Evolutionary conservation across 129 eudicot genomes (phyloP).

Genomic region (Centella asiatica): DNA sequence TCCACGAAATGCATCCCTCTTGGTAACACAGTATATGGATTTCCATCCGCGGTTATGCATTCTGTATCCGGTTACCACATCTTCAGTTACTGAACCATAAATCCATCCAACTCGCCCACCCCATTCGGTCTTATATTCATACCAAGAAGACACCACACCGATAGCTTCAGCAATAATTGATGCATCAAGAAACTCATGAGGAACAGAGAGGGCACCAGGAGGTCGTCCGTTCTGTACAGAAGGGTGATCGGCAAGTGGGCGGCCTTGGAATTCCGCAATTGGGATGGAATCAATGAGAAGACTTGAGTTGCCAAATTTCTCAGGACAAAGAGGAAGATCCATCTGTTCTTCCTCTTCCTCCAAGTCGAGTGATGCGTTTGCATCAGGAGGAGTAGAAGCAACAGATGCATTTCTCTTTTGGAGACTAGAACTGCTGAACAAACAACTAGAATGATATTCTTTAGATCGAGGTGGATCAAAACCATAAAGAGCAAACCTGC

Average conservation of each 20-base stretch:
- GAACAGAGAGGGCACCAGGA: conserved; percentile 49
- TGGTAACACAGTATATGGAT: conserved; percentile 59
- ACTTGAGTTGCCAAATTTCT: conserved; percentile 50
- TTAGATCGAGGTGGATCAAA: conserved; percentile 54
- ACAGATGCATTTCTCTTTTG: conserved; percentile 27
- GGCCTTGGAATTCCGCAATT: conserved; percentile 55
- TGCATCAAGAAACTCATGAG: conserved; percentile 55
- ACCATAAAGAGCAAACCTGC: conserved; percentile 45
- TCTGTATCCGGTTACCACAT: conserved; percentile 60
- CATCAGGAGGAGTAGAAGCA: conserved; percentile 38
- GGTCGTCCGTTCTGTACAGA: conserved; percentile 55
- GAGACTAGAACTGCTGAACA: conserved; percentile 35
- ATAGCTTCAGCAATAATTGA: conserved; percentile 59
- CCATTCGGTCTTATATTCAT: conserved; percentile 65
- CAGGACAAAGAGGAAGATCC: conserved; percentile 29
- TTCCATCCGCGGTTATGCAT: conserved; percentile 69
- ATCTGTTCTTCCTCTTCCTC: conserved; percentile 42
- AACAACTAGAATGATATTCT: conserved; percentile 38
- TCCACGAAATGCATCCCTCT: conserved; percentile 59
- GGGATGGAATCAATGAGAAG: conserved; percentile 47
- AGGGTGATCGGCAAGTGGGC: conserved; percentile 63
- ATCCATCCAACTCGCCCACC: conserved; percentile 63
- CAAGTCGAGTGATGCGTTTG: conserved; percentile 32
- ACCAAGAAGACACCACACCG: conserved; percentile 55
- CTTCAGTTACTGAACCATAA: conserved; percentile 59